Conservation (phyloP, 768 basidiomycete genomes). For the Amanita inopinata region DNA sequence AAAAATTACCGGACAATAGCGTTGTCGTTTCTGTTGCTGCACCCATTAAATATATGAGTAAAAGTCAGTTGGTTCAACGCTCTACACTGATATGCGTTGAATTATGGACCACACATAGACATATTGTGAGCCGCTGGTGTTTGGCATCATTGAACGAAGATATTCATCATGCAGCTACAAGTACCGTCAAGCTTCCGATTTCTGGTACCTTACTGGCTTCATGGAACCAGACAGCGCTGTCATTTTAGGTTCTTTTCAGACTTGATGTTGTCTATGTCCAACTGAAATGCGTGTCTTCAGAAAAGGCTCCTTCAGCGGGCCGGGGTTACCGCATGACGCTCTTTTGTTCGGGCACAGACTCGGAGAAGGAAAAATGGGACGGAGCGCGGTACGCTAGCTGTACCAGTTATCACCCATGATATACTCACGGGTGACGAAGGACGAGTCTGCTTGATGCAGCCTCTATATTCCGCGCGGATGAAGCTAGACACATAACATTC, state of each 20-base stretch:
- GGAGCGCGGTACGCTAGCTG: slow-evolving; percentile 51
- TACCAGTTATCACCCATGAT: not conserved
- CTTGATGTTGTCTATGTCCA: not conserved
- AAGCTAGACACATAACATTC: slow-evolving; percentile 45
- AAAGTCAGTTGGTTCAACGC: slow-evolving; percentile 41
- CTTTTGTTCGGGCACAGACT: slow-evolving; percentile 70
- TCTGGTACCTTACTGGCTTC: slow-evolving; percentile 96
- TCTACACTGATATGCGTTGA: too few relatives aligned
- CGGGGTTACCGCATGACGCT: slow-evolving; percentile 83
- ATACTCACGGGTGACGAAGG: slow-evolving; percentile 19
- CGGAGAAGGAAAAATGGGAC: slow-evolving; percentile 83
- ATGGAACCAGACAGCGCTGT: slow-evolving; percentile 88
- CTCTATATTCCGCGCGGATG: slow-evolving; percentile 69
- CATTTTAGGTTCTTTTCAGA: slow-evolving; percentile 50
- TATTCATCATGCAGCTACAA: slow-evolving; percentile 59
- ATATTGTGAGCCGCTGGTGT: slow-evolving; percentile 59
- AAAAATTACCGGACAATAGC: slow-evolving; percentile 59
- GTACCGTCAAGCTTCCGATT: slow-evolving; percentile 85
- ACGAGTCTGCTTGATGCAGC: slow-evolving; percentile 60
- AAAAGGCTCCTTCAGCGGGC: slow-evolving; percentile 51
- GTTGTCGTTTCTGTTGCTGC: slow-evolving; percentile 72
- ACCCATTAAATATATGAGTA: slow-evolving; percentile 78
- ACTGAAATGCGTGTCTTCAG: slow-evolving; percentile 24
- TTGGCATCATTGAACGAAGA: slow-evolving; percentile 3
- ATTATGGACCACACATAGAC: too few relatives aligned